A percentile compares a stretch with the other conserved stretches of the same genome.
phyloP scores from a whole-genome alignment of 2,329 filamentous ascomycete genomes.

The Cytospora chrysosperma region DNA sequence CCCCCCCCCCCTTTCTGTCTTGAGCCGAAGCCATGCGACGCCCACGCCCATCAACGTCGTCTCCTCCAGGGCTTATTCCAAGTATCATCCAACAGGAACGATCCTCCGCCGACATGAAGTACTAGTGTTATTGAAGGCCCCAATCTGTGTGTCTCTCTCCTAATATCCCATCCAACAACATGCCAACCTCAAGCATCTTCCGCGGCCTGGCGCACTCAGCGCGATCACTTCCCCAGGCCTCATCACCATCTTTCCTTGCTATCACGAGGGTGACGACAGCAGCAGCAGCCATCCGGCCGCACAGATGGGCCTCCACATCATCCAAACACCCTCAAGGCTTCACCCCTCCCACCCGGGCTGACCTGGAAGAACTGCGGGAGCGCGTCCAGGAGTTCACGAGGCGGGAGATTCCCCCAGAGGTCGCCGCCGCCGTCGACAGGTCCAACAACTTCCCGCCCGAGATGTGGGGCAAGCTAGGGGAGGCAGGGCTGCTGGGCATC shows the following conservation, averaged over 20 bases:
- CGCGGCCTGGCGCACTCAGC: conserved; percentile 33
- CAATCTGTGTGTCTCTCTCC: background rate
- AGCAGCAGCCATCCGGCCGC: conserved; percentile 10
- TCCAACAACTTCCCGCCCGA: conserved; percentile 83
- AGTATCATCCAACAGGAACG: too few relatives aligned
- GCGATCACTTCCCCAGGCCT: conserved; percentile 26
- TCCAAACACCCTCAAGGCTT: conserved; percentile 62
- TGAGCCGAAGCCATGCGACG: conserved; percentile 22
- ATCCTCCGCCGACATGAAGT: background rate
- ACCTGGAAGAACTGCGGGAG: conserved; percentile 78
- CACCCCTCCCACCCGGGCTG: conserved; percentile 65
- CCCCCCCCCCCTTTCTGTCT: too few relatives aligned
- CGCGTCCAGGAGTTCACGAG: conserved; percentile 86
- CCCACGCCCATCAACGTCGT: background rate
- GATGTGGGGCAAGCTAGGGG: conserved; percentile 93
- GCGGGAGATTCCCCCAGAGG: conserved; percentile 79
- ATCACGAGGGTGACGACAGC: conserved; percentile 35
- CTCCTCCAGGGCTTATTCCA: background rate
- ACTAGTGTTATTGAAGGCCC: background rate
- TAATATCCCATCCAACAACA: conserved; percentile 27
- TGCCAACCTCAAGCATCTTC: conserved; percentile 42
- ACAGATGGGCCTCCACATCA: conserved; percentile 50
- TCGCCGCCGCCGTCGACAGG: conserved; percentile 80
- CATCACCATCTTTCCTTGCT: conserved; percentile 25
- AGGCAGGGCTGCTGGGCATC: conserved; percentile 87